Evolutionary conservation across 2,329 filamentous ascomycete species (phyloP), one percentile per base, ranked within the genome.

Genomic region (Venturia effusa): DNA sequence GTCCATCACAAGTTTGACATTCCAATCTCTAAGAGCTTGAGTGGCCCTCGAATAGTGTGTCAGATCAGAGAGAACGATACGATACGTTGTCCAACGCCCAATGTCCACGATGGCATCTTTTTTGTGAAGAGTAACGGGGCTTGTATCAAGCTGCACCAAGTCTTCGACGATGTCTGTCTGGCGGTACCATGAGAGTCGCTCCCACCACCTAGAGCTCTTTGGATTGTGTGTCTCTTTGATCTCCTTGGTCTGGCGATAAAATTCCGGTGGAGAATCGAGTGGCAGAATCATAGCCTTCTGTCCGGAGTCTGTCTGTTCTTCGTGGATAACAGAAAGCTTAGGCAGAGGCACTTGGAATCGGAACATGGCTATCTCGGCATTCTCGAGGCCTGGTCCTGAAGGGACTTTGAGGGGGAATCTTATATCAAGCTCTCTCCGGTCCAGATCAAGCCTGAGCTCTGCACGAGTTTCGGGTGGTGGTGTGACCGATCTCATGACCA

Each of bases 1-100:
- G 37, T 62, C 19, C 27, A 4, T 10, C 17, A 55, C 34, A 51
- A 66, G 30, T 30, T 57, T 34, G 19, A 66, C 59, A 32, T 66
- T 66, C 57, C 51, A 62, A 34, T 64, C 59, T 62, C 10, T 22
- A 10, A 66, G 59, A 7, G 59, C 65, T 24, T 45, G 30, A 24
- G 17, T 41, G 19, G 66, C 27, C 8, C 5, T 13, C 8, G 37
- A 10, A 27, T 34, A 60, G 22, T 13, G 11, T 27, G 13, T 32
- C n/a, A 48, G 27, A 10, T 54, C 37, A 19, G 43, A 48, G 34
- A 66, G 41, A 30, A 43, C 32, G 17, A 66, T 32, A n/a, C 65
- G 64, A 30, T 61, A 66, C n/a, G 64, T 65, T 6, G 43, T 66
- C 65, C 65, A 66, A 17, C 64, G 63, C 10, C 65, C 65, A 39